phyloP scores from a whole-genome alignment of 2,329 filamentous ascomycete genomes.

The Aspergillus sp. region DNA sequence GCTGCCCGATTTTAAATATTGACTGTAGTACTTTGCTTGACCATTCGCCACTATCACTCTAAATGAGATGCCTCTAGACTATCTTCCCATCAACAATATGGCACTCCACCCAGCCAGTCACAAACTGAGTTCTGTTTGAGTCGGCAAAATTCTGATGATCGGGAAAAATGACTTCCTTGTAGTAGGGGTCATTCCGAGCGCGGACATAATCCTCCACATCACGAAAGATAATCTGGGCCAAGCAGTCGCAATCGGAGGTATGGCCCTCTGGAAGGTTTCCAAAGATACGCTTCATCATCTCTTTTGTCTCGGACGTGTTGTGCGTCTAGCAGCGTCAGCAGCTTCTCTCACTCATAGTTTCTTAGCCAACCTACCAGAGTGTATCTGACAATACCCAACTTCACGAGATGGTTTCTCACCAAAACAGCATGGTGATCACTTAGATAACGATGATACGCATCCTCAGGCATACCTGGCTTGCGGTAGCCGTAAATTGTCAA shows the following conservation, averaged over 20 bases:
- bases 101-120: slow-evolving; percentile 8
- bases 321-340: slow-evolving; percentile 4
- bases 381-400: slow-evolving; percentile 4
- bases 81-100: not conserved
- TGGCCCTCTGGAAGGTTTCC: not conserved
- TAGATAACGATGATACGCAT: slow-evolving; percentile 10
- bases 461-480: slow-evolving; percentile 7
- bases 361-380: not conserved
- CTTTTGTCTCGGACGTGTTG: slow-evolving; percentile 5
- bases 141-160: slow-evolving; percentile 9
- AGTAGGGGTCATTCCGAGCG: slow-evolving; percentile 6
- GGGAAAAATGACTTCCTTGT: slow-evolving; percentile 8
- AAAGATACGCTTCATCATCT: not conserved
- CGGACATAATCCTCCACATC: slow-evolving; percentile 10
- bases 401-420: slow-evolving; percentile 3
- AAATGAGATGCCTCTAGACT: not conserved
- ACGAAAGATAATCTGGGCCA: slow-evolving; percentile 3
- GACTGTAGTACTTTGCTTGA: not conserved
- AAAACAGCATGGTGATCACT: slow-evolving; percentile 6
- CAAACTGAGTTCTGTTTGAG: not conserved
- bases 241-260: slow-evolving; percentile 8
- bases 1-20: not conserved
- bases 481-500: slow-evolving; percentile 5
- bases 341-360: not conserved
- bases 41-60: not conserved